Base-by-base conservation (phyloP, 768 basidiomycete species). In the Auricularia sp. region DNA sequence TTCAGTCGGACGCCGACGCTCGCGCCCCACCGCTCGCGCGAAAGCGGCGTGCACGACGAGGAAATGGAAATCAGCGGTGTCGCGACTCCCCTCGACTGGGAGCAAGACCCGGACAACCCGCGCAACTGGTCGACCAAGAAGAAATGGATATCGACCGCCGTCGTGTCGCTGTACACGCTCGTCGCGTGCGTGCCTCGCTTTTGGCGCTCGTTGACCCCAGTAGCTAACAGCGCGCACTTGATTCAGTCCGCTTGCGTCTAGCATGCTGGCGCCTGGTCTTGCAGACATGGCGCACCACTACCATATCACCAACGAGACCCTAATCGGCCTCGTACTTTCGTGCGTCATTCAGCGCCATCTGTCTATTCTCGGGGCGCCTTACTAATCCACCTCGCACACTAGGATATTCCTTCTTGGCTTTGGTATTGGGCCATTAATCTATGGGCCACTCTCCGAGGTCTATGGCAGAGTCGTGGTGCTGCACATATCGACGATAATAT, bases 221-320 rank as follows among this genome's bases (percentile, higher is more conserved):
- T 88, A 87, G 68, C 84, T 85, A 0, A 83, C 88, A 62, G 75
- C 83, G 5, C 21, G 14, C 18, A 51, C 47, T 51, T 45, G 11
- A 45, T 29, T 5, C 29, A 67, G 77, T 0, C 80, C 82, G 0
- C 73, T 83, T 2, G 79, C 75, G 0, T 82, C 81, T 67, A 81
- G 87, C 13, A 90, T 89, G 82, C 86, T 90, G 84, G 86, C 87
- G 0, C 87, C 87, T 42, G 85, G 56, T 33, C 18, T 59, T 21
- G 14, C 4, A 7, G 29, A 59, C 7, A 59, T 59, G 56, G 56
- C 56, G 8, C 24, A 7, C 4, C 56, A 64, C 14, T 70, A 36
- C 59, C 67, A 74, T 29, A 83, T 89, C 63, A 80, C 79, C 1
- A 82, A 73, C 71, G 71, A 81, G 42, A 85, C 86, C 0, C 67